A percentile compares a stretch with the other conserved stretches of the same genome.
Conservation (phyloP, 1,284 basidiomycete genomes). For the Ceratobasidium papillatum region DNA sequence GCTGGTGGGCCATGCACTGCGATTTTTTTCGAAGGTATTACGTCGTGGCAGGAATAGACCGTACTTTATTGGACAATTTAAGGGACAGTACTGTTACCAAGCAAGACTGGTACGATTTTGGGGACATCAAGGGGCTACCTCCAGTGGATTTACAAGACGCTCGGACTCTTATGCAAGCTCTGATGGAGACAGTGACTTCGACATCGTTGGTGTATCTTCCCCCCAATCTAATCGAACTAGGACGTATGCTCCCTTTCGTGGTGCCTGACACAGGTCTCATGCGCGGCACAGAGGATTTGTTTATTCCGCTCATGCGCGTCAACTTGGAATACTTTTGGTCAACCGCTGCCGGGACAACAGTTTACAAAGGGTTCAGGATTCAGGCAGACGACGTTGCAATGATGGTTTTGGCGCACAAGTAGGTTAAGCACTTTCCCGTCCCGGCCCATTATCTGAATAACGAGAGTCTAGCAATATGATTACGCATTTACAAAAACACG, state of each 20-base stretch:
- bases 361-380: neutral
- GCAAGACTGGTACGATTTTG: too few relatives aligned
- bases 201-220: neutral
- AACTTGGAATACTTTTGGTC: constrained; percentile 10
- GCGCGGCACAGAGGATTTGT: neutral
- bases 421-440: neutral
- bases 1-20: too few relatives aligned
- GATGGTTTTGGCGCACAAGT: neutral
- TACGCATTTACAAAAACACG: too few relatives aligned
- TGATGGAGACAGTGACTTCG: neutral
- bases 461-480: too few relatives aligned
- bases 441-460: neutral
- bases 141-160: constrained; percentile 1
- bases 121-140: too few relatives aligned
- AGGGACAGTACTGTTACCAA: too few relatives aligned
- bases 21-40: too few relatives aligned
- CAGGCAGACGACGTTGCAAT: neutral
- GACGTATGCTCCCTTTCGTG: neutral
- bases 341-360: neutral
- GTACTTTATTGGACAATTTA: too few relatives aligned
- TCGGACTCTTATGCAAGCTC: neutral
- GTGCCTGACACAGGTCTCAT: neutral
- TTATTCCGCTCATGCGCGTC: neutral
- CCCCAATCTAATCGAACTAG: neutral
- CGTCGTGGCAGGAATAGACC: too few relatives aligned